A percentile compares a stretch with the other conserved stretches of the same genome.
These are phyloP conservation scores for Metschnikowia santaceciliae DNA, from an alignment of 805 yeast genomes.

Conservation along the genomic window DNA sequence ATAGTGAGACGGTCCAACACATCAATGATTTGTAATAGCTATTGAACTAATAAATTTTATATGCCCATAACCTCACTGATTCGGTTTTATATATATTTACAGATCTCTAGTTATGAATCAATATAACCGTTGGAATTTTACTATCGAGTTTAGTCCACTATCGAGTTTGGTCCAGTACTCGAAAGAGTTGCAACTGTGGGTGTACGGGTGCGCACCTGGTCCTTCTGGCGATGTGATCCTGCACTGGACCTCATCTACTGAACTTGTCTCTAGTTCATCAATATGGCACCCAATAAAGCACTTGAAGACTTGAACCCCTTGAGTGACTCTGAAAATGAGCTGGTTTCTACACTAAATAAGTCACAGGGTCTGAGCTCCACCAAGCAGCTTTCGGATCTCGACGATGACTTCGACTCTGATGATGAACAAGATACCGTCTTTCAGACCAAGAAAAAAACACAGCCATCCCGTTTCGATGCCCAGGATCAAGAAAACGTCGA, in stretches of 20 bases:
- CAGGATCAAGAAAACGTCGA: constrained; percentile 6
- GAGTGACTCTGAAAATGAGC: constrained; percentile 1
- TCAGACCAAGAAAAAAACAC: constrained; percentile 10
- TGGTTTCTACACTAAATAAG: not conserved
- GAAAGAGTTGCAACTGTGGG: not conserved
- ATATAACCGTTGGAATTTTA: no score
- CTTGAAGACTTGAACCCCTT: constrained; percentile 6
- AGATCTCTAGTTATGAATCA: no score
- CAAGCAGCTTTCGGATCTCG: constrained; percentile 2
- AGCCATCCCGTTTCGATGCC: constrained; percentile 1
- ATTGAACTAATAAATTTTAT: no score
- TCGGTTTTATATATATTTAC: no score
- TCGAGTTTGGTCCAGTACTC: not conserved
- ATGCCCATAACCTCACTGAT: no score
- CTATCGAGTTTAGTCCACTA: no score
- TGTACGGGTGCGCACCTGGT: not conserved
- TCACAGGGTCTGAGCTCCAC: not conserved
- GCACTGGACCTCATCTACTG: not conserved
- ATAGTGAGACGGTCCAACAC: no score
- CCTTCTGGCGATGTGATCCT: not conserved
- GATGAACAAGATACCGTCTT: constrained; percentile 13
- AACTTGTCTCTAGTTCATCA: not conserved
- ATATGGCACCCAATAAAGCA: constrained; percentile 9
- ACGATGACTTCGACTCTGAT: constrained; percentile 16
- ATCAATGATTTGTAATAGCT: no score